These are phyloP conservation scores for Alternaria panax DNA, from an alignment of 2,329 filamentous ascomycete genomes.

Conservation along the genomic window DNA sequence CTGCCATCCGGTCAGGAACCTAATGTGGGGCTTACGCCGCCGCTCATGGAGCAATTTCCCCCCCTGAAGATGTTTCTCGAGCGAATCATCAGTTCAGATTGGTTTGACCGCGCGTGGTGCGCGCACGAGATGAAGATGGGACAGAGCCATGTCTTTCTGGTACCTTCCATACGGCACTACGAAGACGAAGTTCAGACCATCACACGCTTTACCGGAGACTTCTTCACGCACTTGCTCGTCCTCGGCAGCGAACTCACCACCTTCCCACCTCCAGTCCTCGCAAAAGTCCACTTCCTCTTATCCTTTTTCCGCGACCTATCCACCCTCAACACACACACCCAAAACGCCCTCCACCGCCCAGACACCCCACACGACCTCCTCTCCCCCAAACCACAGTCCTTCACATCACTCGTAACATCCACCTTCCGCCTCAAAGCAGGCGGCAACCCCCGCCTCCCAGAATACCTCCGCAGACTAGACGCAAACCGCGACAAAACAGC, in stretches of 20 bases:
- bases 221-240: slow-evolving; percentile 52
- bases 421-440: slow-evolving; percentile 53
- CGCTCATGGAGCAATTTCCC: slow-evolving; percentile 39
- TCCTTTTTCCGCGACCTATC: slow-evolving; percentile 26
- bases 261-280: slow-evolving; percentile 18
- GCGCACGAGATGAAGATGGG: slow-evolving; percentile 54
- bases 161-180: slow-evolving; percentile 43
- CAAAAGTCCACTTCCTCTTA: slow-evolving; percentile 31
- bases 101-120: slow-evolving; percentile 57
- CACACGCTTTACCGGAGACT: slow-evolving; percentile 52
- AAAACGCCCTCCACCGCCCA: slow-evolving; percentile 22
- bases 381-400: slow-evolving; percentile 5
- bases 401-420: slow-evolving; percentile 41
- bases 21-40: slow-evolving; percentile 35
- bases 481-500: slow-evolving; percentile 55
- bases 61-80: slow-evolving; percentile 39
- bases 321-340: slow-evolving; percentile 6
- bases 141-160: slow-evolving; percentile 51
- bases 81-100: slow-evolving; percentile 51
- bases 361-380: slow-evolving; percentile 21
- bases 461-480: slow-evolving; percentile 50
- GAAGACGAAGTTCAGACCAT: slow-evolving; percentile 34
- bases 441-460: slow-evolving; percentile 53
- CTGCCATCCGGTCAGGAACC: slow-evolving; percentile 32
- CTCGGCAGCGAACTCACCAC: slow-evolving; percentile 40